Percentiles rank a stretch among this genome's conserved stretches.
Conservation (phyloP, 1,284 basidiomycete genomes). For the Sporisorium graminicola region DNA sequence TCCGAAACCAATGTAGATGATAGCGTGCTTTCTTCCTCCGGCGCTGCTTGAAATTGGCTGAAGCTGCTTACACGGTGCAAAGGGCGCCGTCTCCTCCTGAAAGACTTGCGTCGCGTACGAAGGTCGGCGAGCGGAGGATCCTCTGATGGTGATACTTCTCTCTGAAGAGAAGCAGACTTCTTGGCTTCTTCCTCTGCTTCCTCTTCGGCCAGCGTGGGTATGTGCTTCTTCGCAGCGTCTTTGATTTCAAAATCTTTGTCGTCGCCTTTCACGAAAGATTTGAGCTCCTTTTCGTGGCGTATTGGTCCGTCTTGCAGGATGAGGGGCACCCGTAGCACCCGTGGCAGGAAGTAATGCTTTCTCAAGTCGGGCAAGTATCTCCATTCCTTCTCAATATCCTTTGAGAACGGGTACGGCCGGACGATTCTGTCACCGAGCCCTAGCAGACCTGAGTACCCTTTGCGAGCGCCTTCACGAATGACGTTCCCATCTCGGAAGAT, state of each 20-base stretch:
- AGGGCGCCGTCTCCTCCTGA: not conserved
- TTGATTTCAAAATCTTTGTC: slow-evolving; percentile 12
- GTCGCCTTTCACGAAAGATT: slow-evolving; percentile 2
- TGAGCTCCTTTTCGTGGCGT: slow-evolving; percentile 16
- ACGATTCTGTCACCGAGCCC: slow-evolving; percentile 15
- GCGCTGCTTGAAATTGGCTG: not conserved
- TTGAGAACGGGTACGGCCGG: slow-evolving; percentile 11
- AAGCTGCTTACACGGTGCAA: not conserved
- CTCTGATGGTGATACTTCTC: not conserved
- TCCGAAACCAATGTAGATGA: not conserved
- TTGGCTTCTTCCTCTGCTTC: not conserved
- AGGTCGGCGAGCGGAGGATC: not conserved
- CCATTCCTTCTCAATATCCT: slow-evolving; percentile 28
- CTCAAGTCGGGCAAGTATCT: slow-evolving; percentile 33
- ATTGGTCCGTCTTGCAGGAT: slow-evolving; percentile 26
- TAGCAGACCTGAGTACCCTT: slow-evolving; percentile 11
- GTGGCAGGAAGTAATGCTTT: slow-evolving; percentile 37
- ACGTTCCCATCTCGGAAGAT: slow-evolving; percentile 32
- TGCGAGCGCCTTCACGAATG: slow-evolving; percentile 26
- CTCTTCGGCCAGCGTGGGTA: not conserved
- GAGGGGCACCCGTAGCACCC: slow-evolving; percentile 31
- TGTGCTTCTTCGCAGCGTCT: slow-evolving; percentile 6
- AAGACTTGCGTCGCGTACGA: not conserved
- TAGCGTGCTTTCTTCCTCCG: not conserved
- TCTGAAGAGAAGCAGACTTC: not conserved